A percentile compares a stretch with the other conserved stretches of the same genome.
These are phyloP conservation scores for Davidsoniella virescens DNA, from an alignment of 2,329 filamentous ascomycete species.

Conservation along the genomic window DNA sequence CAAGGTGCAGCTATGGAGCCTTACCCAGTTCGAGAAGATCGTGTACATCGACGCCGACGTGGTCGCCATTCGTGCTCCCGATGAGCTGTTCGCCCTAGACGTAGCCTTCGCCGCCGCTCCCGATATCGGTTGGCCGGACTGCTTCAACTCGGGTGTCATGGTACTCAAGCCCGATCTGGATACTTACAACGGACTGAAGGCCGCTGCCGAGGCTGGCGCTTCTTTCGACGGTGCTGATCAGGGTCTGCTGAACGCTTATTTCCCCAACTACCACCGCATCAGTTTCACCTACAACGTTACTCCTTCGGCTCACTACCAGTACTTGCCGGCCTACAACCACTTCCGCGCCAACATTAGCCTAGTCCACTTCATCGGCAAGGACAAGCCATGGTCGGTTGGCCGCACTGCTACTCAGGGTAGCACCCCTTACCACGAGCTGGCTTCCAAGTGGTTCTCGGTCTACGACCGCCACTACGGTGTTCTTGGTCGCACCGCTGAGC, in stretches of 20 bases:
- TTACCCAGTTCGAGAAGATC: constrained; percentile 76
- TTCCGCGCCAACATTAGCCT: constrained; percentile 79
- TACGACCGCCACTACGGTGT: constrained; percentile 71
- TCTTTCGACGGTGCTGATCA: constrained; percentile 97
- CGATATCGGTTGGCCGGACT: constrained; percentile 94
- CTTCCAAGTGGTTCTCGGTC: constrained; percentile 83
- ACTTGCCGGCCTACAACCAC: constrained; percentile 84
- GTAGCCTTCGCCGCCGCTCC: constrained; percentile 57
- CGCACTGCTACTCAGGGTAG: constrained; percentile 26
- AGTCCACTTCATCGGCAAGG: constrained; percentile 83
- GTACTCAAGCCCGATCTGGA: constrained; percentile 71
- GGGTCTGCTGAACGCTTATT: constrained; percentile 89
- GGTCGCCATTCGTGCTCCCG: constrained; percentile 75
- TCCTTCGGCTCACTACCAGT: constrained; percentile 92
- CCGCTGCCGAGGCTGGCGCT: constrained; percentile 70
- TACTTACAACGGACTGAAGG: constrained; percentile 71
- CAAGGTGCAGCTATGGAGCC: constrained; percentile 88
- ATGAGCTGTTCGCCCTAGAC: constrained; percentile 67
- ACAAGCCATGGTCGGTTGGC: constrained; percentile 74
- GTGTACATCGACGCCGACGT: constrained; percentile 92
- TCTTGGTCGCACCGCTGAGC: constrained; percentile 15
- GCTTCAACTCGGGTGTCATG: constrained; percentile 98
- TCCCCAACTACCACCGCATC: constrained; percentile 70
- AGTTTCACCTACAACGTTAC: constrained; percentile 97
- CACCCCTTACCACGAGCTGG: constrained; percentile 49